Base-by-base conservation (phyloP, 2,329 filamentous ascomycete genomes). In the Neobulgaria alba region DNA sequence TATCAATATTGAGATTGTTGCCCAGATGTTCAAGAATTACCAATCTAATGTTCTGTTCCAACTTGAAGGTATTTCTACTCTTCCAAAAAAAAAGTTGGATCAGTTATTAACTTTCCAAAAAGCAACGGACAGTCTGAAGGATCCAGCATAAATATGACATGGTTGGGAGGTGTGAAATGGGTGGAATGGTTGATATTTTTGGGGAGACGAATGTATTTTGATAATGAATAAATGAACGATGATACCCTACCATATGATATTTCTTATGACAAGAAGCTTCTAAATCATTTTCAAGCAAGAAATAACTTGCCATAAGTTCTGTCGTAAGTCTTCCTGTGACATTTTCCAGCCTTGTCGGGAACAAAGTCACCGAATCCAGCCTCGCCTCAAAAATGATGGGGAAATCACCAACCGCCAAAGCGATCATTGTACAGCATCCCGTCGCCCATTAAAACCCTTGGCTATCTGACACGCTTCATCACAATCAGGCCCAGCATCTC, bases 11-110 rank as follows among this genome's bases (percentile, higher is more conserved):
- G 92, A 96, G 66, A 74, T 96, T 2, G 92, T 96, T 4, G 89
- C 90, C 1, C 90, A 96, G 61, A 98, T 98, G 92, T 98, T 96
- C 72, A 95, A 96, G 69, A 98, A 96, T 66, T 98, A 98, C 62
- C 89, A 95, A 63, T 95, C 88, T 9, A 98, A 96, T 56, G 90
- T 96, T 10, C 68, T 96, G 4, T 96, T 98, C 62, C 92, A 98
- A 57, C 73, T 98, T 4, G 92, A 96, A 79, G 92, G 92, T 93
- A 69, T 39, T 21, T 31, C 41, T 45, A 26, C n/a, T n/a, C n/a
- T n/a, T n/a, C n/a, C n/a, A n/a, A n/a, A n/a, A n/a, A n/a, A n/a
- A 47, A 60, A 47, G 55, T 29, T 1, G n/a, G n/a, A n/a, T n/a
- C n/a, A n/a, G n/a, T n/a, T n/a, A n/a, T n/a, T n/a, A n/a, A n/a